phyloP scores from a whole-genome alignment of 352 stramenopile genomes.

The Pythium sukuiense region DNA sequence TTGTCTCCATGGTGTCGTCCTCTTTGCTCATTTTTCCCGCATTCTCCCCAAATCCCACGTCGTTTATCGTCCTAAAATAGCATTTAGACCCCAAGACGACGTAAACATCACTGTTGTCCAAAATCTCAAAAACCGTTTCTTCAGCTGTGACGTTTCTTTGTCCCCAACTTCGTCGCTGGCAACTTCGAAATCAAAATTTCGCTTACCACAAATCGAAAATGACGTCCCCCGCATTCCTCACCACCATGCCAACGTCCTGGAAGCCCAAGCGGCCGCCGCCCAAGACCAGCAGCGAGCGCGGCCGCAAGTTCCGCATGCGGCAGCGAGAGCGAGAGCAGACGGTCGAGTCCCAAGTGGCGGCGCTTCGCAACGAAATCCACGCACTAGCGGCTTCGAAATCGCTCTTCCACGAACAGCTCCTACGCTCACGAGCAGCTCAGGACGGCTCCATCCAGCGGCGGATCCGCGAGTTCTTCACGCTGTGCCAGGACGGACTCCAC shows the following conservation, averaged over 20 bases:
- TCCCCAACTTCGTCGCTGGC: too few species aligned
- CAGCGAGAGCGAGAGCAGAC: constrained; percentile 16
- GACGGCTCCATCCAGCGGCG: constrained; percentile 3
- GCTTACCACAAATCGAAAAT: background rate
- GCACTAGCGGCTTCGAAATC: background rate
- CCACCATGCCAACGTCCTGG: background rate
- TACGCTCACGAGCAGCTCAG: background rate
- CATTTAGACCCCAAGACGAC: too few species aligned
- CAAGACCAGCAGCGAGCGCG: constrained; percentile 19
- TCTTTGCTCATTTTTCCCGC: too few species aligned
- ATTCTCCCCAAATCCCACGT: too few species aligned
- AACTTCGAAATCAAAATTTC: too few species aligned
- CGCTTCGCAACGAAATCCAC: constrained; percentile 7
- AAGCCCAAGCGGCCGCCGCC: background rate
- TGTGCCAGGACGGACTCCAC: constrained; percentile 11
- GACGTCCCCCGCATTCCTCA: background rate
- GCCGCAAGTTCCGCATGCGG: constrained; percentile 22
- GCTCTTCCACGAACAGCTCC: constrained; percentile 6
- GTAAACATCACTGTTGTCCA: too few species aligned
- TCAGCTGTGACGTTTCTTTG: background rate
- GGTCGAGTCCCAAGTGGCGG: background rate
- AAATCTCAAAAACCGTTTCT: background rate
- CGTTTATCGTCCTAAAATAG: too few species aligned
- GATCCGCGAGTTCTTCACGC: constrained; percentile 14
- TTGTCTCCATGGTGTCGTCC: too few species aligned